Percentiles rank a stretch among this genome's conserved stretches.
phyloP scores from a whole-genome alignment of 768 basidiomycete genomes.

The Kwoniella sp. region DNA sequence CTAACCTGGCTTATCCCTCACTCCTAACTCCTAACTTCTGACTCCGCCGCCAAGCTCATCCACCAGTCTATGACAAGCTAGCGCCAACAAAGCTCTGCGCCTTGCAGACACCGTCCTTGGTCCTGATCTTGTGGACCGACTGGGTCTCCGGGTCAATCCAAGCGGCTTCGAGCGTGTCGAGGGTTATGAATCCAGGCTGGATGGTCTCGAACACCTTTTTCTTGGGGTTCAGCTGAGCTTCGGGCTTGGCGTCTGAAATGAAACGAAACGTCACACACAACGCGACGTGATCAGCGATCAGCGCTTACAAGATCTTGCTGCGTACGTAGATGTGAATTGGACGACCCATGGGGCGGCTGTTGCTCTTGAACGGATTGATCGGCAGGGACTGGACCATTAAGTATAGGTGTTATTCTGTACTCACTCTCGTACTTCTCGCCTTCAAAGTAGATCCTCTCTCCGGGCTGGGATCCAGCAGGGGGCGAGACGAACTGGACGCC shows the following conservation, averaged over 20 bases:
- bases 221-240: slow-evolving; percentile 91
- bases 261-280: neutral
- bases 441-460: slow-evolving; percentile 94
- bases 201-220: slow-evolving; percentile 99
- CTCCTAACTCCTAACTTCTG: neutral
- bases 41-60: neutral
- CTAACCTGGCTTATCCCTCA: neutral
- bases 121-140: slow-evolving; percentile 78
- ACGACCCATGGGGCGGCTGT: too few relatives aligned
- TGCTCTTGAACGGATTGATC: too few relatives aligned
- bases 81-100: slow-evolving; percentile 84
- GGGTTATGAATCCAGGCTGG: slow-evolving; percentile 89
- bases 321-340: too few relatives aligned
- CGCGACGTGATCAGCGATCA: too few relatives aligned
- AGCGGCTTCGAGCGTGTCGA: slow-evolving; percentile 83
- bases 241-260: slow-evolving; percentile 60
- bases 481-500: slow-evolving; percentile 92
- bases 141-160: slow-evolving; percentile 87
- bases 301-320: too few relatives aligned
- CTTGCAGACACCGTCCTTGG: slow-evolving; percentile 75
- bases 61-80: slow-evolving; percentile 71
- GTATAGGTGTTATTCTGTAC: too few relatives aligned
- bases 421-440: slow-evolving; percentile 80
- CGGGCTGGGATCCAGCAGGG: slow-evolving; percentile 80
- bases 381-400: too few relatives aligned